Percentiles rank a stretch among this genome's conserved stretches.
These are phyloP conservation scores for Abelmoschus esculentus DNA, from an alignment of 345 rosid genomes.

Conservation along the genomic window DNA sequence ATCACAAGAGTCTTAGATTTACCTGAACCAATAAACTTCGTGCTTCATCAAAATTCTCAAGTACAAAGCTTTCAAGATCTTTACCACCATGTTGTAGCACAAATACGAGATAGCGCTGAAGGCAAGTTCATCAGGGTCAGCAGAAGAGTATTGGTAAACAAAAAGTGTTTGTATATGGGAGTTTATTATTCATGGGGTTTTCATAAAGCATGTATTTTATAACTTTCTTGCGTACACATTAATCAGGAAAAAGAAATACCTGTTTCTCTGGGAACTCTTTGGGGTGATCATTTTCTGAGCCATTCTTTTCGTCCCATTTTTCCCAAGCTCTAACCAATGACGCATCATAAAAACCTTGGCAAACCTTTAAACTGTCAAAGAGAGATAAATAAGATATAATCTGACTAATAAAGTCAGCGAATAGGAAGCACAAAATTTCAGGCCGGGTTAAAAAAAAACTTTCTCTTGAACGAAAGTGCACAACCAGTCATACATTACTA, in stretches of 20 bases:
- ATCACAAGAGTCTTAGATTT: constrained; percentile 7
- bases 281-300: constrained; percentile 92
- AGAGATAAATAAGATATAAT: constrained; percentile 8
- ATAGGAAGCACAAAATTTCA: neutral
- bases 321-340: constrained; percentile 82
- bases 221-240: neutral
- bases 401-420: neutral
- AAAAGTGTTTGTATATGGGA: neutral
- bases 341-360: constrained; percentile 75
- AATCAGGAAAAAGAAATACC: constrained; percentile 27
- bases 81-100: constrained; percentile 92
- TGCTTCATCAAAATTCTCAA: constrained; percentile 72
- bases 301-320: constrained; percentile 76
- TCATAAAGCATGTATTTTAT: no score
- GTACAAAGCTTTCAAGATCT: constrained; percentile 91
- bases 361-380: constrained; percentile 59
- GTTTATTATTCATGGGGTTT: no score
- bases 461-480: neutral
- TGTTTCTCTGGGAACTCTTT: constrained; percentile 70
- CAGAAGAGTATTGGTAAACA: constrained; percentile 8
- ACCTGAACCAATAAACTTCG: constrained; percentile 81
- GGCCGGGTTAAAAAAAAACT: neutral
- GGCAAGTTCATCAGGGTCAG: constrained; percentile 15
- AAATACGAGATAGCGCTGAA: constrained; percentile 78
- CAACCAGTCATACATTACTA: neutral